Evolutionary conservation across 768 basidiomycete species (phyloP).

Genomic region (Russula emetica): DNA sequence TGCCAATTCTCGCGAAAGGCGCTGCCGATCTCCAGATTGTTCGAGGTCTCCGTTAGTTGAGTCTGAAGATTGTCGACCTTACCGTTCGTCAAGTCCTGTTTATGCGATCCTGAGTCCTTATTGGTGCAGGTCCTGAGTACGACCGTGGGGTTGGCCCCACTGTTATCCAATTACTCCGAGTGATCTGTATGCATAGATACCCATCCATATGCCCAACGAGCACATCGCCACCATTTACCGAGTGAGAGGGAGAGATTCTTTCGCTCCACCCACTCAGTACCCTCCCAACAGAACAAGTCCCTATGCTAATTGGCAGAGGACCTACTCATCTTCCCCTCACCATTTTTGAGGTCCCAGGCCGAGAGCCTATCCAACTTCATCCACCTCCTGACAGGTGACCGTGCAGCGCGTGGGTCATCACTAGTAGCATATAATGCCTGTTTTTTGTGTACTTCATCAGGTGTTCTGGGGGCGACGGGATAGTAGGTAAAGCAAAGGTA

Average conservation of each 20-base stretch:
- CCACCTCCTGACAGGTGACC: background rate
- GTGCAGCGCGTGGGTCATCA: no score
- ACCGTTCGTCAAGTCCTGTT: conserved; percentile 2
- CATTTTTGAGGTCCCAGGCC: conserved; percentile 16
- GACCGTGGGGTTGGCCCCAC: conserved; percentile 3
- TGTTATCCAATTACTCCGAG: background rate
- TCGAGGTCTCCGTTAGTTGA: background rate
- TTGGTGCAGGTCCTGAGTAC: conserved; percentile 2
- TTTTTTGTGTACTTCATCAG: conserved; percentile 3
- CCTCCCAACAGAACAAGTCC: conserved; percentile 5
- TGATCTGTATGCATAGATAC: conserved; percentile 1
- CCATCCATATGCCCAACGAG: background rate
- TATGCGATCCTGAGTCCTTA: background rate
- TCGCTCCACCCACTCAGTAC: conserved; percentile 6
- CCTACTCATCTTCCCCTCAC: conserved; percentile 14
- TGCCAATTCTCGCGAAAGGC: no score
- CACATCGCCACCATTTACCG: background rate
- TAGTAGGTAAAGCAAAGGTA: conserved; percentile 2
- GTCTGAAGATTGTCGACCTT: background rate
- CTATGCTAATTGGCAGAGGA: background rate
- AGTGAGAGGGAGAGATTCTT: conserved; percentile 7
- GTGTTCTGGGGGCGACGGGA: conserved; percentile 7
- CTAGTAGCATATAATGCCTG: no score
- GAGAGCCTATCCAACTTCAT: conserved; percentile 9
- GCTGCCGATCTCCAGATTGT: no score